These are phyloP conservation scores for Xylaria sp. DNA, from an alignment of 2,329 filamentous ascomycete genomes.

Conservation along the genomic window DNA sequence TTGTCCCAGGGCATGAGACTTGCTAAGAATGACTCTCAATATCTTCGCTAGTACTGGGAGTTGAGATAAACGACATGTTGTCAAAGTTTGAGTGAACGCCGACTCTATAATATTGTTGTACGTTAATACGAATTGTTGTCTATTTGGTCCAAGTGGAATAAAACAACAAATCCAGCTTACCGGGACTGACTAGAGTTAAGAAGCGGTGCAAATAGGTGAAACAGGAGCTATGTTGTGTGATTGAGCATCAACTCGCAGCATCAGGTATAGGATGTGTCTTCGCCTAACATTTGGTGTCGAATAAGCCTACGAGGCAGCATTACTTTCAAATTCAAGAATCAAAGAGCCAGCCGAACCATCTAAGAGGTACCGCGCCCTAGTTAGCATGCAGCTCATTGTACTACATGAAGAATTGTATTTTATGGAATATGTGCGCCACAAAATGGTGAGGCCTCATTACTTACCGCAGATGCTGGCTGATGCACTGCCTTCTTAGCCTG, in stretches of 20 bases:
- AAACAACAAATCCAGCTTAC: neutral
- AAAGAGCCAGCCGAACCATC: neutral
- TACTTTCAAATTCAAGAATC: neutral
- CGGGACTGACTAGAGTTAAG: neutral
- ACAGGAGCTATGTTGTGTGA: neutral
- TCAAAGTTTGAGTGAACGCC: neutral
- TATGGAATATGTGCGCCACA: neutral
- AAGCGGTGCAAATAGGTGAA: neutral
- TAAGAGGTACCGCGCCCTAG: neutral
- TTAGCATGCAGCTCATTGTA: neutral
- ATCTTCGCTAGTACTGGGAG: conserved; percentile 2
- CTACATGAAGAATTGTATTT: neutral
- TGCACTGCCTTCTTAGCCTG: conserved; percentile 16
- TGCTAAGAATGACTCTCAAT: neutral
- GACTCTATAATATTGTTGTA: neutral
- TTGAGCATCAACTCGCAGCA: neutral
- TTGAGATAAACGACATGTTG: conserved; percentile 15
- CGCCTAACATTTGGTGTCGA: neutral
- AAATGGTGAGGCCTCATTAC: conserved; percentile 1
- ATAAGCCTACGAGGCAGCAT: neutral
- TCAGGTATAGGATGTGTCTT: neutral
- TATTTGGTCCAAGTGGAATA: neutral
- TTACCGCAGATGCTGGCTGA: neutral
- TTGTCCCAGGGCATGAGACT: neutral
- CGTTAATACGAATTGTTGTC: neutral